Evolutionary conservation across 768 basidiomycete species (phyloP).

Genomic region (Podaxis carcinomalis): DNA sequence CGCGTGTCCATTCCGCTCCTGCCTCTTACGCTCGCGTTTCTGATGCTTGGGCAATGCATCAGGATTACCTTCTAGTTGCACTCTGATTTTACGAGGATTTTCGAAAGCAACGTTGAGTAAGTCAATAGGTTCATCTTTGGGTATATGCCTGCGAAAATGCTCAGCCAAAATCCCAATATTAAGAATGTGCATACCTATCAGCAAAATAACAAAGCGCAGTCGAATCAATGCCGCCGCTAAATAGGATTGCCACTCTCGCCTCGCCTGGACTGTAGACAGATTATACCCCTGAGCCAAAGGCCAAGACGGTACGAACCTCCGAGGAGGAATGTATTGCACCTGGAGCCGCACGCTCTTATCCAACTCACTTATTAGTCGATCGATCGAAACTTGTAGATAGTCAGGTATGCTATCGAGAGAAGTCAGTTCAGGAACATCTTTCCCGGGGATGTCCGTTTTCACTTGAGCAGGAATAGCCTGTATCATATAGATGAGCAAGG

Average conservation of each 20-base stretch:
- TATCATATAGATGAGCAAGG: not conserved
- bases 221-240: constrained; percentile 96
- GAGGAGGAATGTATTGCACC: constrained; percentile 63
- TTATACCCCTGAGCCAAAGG: not conserved
- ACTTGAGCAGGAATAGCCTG: constrained; percentile 45
- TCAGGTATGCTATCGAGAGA: constrained; percentile 40
- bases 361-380: constrained; percentile 49
- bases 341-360: constrained; percentile 64
- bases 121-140: constrained; percentile 80
- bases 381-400: constrained; percentile 38
- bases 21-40: constrained; percentile 7
- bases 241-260: constrained; percentile 77
- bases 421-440: constrained; percentile 29
- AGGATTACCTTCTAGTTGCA: constrained; percentile 41
- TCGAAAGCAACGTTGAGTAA: constrained; percentile 93
- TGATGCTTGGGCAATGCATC: constrained; percentile 33
- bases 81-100: constrained; percentile 76
- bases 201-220: constrained; percentile 80
- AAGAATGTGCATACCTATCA: constrained; percentile 46
- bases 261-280: constrained; percentile 1
- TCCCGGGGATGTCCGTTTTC: constrained; percentile 44
- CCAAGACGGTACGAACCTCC: constrained; percentile 24
- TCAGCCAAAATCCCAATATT: not conserved
- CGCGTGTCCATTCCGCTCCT: constrained; percentile 15
- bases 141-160: constrained; percentile 52